phyloP scores from a whole-genome alignment of 768 basidiomycete genomes.

The Plicaturopsis crispa region DNA sequence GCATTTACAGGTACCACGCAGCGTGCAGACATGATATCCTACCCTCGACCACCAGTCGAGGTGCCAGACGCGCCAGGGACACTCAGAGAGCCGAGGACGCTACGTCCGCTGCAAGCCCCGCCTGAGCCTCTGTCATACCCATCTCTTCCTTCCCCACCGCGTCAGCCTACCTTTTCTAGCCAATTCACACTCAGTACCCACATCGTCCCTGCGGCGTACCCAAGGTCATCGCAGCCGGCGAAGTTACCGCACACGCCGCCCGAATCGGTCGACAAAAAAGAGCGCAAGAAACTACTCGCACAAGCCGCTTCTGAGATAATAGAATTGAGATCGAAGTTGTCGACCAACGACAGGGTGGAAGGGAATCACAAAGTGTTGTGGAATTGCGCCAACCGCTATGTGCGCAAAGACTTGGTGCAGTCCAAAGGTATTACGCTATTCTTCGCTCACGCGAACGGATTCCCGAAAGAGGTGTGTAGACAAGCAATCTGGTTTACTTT shows the following conservation, averaged over 20 bases:
- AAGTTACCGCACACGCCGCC: not conserved
- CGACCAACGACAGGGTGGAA: not conserved
- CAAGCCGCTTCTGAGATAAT: not conserved
- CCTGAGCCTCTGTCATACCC: slow-evolving; percentile 10
- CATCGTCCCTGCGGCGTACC: slow-evolving; percentile 20
- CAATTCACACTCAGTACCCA: slow-evolving; percentile 20
- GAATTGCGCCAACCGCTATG: slow-evolving; percentile 70
- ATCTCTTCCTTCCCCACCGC: slow-evolving; percentile 12
- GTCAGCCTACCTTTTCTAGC: slow-evolving; percentile 12
- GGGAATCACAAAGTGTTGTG: slow-evolving; percentile 34
- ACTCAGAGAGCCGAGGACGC: slow-evolving; percentile 14
- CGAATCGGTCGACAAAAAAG: not conserved
- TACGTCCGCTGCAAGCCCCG: slow-evolving; percentile 9
- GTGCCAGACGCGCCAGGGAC: slow-evolving; percentile 13
- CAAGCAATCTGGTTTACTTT: no score
- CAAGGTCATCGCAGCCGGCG: slow-evolving; percentile 7
- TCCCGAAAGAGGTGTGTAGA: slow-evolving; percentile 81
- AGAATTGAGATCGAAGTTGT: not conserved
- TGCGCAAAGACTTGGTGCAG: slow-evolving; percentile 23
- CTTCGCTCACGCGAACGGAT: slow-evolving; percentile 80
- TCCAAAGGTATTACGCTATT: slow-evolving; percentile 49
- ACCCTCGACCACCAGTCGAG: not conserved
- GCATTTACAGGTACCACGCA: no score
- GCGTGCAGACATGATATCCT: no score
- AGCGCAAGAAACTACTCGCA: not conserved